These are phyloP conservation scores for Cinchona pubescens DNA, from an alignment of 257 asterid genomes.

Conservation along the genomic window DNA sequence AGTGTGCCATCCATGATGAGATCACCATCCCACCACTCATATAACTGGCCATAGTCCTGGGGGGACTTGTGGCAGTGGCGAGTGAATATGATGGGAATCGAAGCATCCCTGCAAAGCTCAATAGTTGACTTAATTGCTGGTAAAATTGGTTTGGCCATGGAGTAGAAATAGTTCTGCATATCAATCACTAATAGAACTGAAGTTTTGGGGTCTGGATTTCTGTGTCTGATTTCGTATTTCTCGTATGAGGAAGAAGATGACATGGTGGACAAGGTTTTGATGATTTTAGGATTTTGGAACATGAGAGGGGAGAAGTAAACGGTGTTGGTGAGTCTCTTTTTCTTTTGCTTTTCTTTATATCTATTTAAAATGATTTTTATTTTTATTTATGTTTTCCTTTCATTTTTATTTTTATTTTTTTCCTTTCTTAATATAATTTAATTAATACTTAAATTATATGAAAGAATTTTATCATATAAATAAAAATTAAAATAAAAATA, in stretches of 20 bases:
- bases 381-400: too few relatives aligned
- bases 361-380: too few relatives aligned
- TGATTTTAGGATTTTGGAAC: background rate
- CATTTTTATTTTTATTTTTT: too few relatives aligned
- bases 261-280: constrained; percentile 5
- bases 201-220: constrained; percentile 48
- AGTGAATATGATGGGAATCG: constrained; percentile 64
- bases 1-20: constrained; percentile 58
- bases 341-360: too few relatives aligned
- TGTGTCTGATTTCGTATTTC: constrained; percentile 50
- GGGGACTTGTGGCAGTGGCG: constrained; percentile 70
- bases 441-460: too few relatives aligned
- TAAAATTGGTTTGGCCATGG: constrained; percentile 52
- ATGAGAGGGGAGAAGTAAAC: too few relatives aligned
- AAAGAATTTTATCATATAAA: too few relatives aligned
- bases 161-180: constrained; percentile 54
- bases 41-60: constrained; percentile 48
- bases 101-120: constrained; percentile 53
- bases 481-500: too few relatives aligned
- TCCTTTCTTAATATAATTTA: too few relatives aligned
- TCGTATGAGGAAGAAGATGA: constrained; percentile 28
- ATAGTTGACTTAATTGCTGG: constrained; percentile 49
- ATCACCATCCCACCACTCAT: constrained; percentile 79
- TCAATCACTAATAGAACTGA: constrained; percentile 61
- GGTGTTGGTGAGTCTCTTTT: too few relatives aligned